Evolutionary conservation across 768 basidiomycete species (phyloP).

Genomic region (Lactarius sanguifluus): DNA sequence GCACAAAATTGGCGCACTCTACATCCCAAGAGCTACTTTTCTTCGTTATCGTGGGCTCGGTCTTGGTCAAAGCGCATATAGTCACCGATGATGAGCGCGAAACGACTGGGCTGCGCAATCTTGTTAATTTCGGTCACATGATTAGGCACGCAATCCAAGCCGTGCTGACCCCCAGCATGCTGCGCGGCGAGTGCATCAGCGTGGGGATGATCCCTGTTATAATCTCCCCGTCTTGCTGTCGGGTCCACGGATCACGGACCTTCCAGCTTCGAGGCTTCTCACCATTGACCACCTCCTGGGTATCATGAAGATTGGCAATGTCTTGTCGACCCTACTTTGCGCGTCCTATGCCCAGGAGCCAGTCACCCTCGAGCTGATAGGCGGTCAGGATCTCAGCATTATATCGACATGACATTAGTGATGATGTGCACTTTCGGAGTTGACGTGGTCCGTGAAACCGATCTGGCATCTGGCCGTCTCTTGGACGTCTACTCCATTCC

Average conservation of each 20-base stretch:
- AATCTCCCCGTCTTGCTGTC: constrained; percentile 81
- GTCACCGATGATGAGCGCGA: constrained; percentile 97
- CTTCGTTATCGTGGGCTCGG: constrained; percentile 88
- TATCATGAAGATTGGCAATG: constrained; percentile 90
- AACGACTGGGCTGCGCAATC: constrained; percentile 86
- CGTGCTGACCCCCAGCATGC: constrained; percentile 85
- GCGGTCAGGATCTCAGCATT: constrained; percentile 94
- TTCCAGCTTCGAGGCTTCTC: constrained; percentile 70
- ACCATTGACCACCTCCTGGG: constrained; percentile 82
- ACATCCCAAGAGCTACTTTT: constrained; percentile 79
- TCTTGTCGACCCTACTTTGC: constrained; percentile 93
- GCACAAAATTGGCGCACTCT: constrained; percentile 62
- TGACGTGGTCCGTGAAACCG: constrained; percentile 62
- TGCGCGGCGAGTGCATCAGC: constrained; percentile 95
- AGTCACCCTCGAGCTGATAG: constrained; percentile 87
- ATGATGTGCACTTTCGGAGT: constrained; percentile 97
- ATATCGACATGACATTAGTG: constrained; percentile 99
- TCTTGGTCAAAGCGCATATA: constrained; percentile 94
- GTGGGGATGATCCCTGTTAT: constrained; percentile 94
- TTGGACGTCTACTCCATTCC: constrained; percentile 90
- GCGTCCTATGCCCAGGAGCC: constrained; percentile 87
- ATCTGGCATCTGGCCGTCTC: constrained; percentile 55
- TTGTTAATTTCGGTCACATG: constrained; percentile 98
- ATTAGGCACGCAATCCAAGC: constrained; percentile 99
- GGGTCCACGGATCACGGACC: constrained; percentile 72